Evolutionary conservation across 805 yeast species (phyloP), one percentile per base, ranked within the genome.

Genomic region (Candida endomychidarum): DNA sequence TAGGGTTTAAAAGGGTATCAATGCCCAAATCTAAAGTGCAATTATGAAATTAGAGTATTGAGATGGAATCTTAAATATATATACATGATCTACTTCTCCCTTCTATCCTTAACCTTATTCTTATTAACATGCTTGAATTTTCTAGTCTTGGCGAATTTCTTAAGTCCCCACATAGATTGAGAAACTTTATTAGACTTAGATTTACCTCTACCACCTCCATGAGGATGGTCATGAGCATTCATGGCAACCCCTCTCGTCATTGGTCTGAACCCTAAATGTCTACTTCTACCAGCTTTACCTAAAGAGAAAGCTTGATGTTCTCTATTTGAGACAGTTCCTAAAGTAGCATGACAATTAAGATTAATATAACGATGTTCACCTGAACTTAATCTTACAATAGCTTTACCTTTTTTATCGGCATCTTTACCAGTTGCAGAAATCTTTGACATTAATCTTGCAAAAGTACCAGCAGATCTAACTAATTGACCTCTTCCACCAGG

Each of bases 201-300:
- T 67, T 93, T 93, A 79, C 99, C 99, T 77, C 99, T 83, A 70
- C 99, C 99, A 83, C 99, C 99, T 75, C 99, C 99, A 58, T 88
- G 90, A 50, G 99, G 99, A 72, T 93, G 99, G 66, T 93, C 97
- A 60, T 82, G 80, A 49, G 93, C 93, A 69, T 93, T 93, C 96
- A 87, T 88, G 36, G 99, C 98, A 53, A 88, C 86, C 78, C 99
- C 99, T 73, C 99, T 84, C 27, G 90, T 97, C 37, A 83, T 80
- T 25, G 99, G 99, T 65, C 98, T 81, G 56, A 84, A 82, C 48
- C 98, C 99, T 59, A 85, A 72, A 74, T 89, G 83, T 62, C 99
- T 83, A 38, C 83, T 74, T 65, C 97, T 80, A 56, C 99, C 99
- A 17, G 99, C 99, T 64, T 93, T 93, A 75, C 99, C 99, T 69